Evolutionary conservation across 345 rosid genomes (phyloP).

Genomic region (Turritis glabra): DNA sequence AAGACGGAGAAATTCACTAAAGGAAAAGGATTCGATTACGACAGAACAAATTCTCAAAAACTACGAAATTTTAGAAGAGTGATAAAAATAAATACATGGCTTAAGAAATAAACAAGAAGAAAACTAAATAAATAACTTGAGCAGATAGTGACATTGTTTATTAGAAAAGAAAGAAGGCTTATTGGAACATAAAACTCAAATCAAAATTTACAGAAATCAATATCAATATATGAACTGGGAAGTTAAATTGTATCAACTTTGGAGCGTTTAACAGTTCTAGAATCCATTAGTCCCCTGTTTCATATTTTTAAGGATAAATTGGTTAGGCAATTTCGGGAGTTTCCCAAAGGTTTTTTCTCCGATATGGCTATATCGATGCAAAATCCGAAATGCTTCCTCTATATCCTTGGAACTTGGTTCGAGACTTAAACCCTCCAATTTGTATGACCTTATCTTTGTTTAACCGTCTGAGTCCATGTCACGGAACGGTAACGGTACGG

Average conservation of each 20-base stretch:
- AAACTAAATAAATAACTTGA: not conserved
- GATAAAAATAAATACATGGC: too few relatives aligned
- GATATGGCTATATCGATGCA: slow-evolving; percentile 15
- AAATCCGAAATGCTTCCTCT: slow-evolving; percentile 23
- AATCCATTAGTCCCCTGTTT: slow-evolving; percentile 23
- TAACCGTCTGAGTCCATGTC: slow-evolving; percentile 66
- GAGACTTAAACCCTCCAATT: slow-evolving; percentile 17
- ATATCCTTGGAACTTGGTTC: slow-evolving; percentile 19
- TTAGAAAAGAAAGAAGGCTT: slow-evolving; percentile 15
- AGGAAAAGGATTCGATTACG: too few relatives aligned
- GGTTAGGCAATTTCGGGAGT: slow-evolving; percentile 21
- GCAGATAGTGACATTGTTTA: slow-evolving; percentile 21
- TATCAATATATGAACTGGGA: slow-evolving; percentile 23
- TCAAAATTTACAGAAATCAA: slow-evolving; percentile 34
- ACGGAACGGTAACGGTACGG: slow-evolving; percentile 84
- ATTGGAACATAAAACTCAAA: slow-evolving; percentile 20
- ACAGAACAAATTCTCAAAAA: too few relatives aligned
- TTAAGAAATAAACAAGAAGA: too few relatives aligned
- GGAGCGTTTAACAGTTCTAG: slow-evolving; percentile 21
- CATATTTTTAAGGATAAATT: slow-evolving; percentile 11
- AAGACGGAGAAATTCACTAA: too few relatives aligned
- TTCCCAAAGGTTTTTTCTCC: slow-evolving; percentile 2
- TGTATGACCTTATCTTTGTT: slow-evolving; percentile 3
- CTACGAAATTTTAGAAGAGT: too few relatives aligned
- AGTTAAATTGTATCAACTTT: slow-evolving; percentile 28